Base-by-base conservation (phyloP, 2,329 filamentous ascomycete genomes). In the Ophiocordyceps camponoti-saundersi region DNA sequence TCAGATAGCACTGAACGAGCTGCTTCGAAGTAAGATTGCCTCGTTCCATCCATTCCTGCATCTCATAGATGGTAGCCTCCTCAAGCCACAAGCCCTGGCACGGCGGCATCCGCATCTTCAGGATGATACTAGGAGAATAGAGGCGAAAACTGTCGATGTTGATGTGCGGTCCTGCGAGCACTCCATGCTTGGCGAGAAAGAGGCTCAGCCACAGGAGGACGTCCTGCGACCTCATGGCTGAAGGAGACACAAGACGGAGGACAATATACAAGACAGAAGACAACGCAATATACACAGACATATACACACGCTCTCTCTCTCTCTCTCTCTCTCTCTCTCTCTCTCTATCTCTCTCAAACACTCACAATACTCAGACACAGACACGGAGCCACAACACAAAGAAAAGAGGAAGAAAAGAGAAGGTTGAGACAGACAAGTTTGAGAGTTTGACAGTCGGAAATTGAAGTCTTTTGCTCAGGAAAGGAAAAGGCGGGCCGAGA, bases 51-150 rank as follows among this genome's bases (percentile, higher is more conserved):
- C 72, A 71, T 5, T 61, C 55, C 54, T 85, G 80, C 54, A 88
- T 71, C 49, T 81, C 63, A 51, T 83, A 79, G 50, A 86, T 81
- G 7, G 75, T 80, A 16, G 79, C 79, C 58, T 86, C 82, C 59
- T 84, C 79, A 16, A 86, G 65, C 44, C 66, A 7, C 36, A 40
- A 11, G 7, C 36, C 36, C 2, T 20, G n/a, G 18, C 36, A 40
- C 21, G 10, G 36, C 10, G 6, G 6, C 36, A 40, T 40, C 6
- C 8, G 18, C 36, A 40, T 18, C n/a, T 40, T 20, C 6, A 20
- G n/a, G n/a, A 20, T 11, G 5, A 11, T 11, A 11, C n/a, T 40
- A 2, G 26, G 26, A 29, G 2, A 10, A 29, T 29, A 29, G 36
- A 7, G n/a, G 18, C 3, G 3, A 10, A 11, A 11, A 11, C 7